Base-by-base conservation (phyloP, 225 moss, liverwort and hornwort genomes). In the Physcomitrium patens region DNA sequence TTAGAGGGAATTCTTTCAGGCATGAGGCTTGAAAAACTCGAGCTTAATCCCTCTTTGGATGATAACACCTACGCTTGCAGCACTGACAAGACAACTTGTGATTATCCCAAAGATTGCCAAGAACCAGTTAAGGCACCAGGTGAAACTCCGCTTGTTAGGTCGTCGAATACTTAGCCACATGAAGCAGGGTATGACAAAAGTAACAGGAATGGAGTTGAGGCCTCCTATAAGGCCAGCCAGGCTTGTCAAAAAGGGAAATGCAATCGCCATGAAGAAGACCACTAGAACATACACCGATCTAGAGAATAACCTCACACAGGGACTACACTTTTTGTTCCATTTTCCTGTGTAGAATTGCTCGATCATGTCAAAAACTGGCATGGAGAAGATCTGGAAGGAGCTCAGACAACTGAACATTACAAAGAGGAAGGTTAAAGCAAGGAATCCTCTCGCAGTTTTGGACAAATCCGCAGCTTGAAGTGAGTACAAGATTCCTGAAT, bases 351-450 rank as follows among this genome's bases (percentile, higher is more conserved):
- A 93, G 16, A 82, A 11, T 61, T 89, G 89, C 87, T 93, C 91
- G 0, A 80, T 73, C 80, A 87, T 80, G 59, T 93, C 91, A 63
- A 93, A 87, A 10, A 91, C 71, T 3, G 91, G 85, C 91, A 93
- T 93, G 31, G 93, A 85, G 55, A 89, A 93, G 68, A 93, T 89
- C 71, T 91, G 91, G 76, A 93, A 89, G 64, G 86, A 89, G 87
- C 91, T 89, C 42, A 93, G 78, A 1, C 85, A 91, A 76, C 87
- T 84, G 65, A 87, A 72, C 77, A 82, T 82, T 20, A 93, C 76
- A 2, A 87, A 84, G 15, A 91, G 73, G 78, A 89, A 93, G 42
- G 87, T 89, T 51, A 87, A 77, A 5, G 85, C 76, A 0, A 87
- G 86, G 12, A 91, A 77, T 10, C 23, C 69, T 16, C 81, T 73